Evolutionary conservation across 2,329 filamentous ascomycete genomes (phyloP).

Genomic region (Ilyonectria destructans): DNA sequence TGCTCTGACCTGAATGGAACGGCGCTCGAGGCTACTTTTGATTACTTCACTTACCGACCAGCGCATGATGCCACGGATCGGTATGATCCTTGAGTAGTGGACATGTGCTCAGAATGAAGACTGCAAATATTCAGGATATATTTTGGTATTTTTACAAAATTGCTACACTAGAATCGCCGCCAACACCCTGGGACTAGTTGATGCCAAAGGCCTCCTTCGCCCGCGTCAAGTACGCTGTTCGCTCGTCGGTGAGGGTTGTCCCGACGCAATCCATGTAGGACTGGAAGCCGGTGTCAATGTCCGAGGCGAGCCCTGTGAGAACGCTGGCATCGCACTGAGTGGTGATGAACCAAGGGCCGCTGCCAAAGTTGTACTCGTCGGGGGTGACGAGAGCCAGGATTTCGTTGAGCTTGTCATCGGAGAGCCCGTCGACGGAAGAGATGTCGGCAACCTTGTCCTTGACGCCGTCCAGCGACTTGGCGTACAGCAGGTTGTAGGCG

Average conservation of each 20-base stretch:
- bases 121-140: not conserved
- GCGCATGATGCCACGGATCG: constrained; percentile 57
- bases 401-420: constrained; percentile 54
- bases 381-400: constrained; percentile 62
- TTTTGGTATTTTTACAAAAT: not conserved
- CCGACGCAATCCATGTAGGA: constrained; percentile 67
- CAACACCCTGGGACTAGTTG: not conserved
- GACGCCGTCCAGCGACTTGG: constrained; percentile 60
- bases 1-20: constrained; percentile 71
- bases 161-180: not conserved
- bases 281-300: constrained; percentile 60
- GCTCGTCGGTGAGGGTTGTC: constrained; percentile 50
- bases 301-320: constrained; percentile 52
- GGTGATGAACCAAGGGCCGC: constrained; percentile 67
- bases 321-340: constrained; percentile 60
- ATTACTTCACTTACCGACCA: constrained; percentile 68
- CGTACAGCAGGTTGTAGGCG: constrained; percentile 64
- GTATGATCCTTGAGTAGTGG: constrained; percentile 3
- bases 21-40: constrained; percentile 64
- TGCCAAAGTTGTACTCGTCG: constrained; percentile 70
- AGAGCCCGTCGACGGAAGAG: constrained; percentile 47
- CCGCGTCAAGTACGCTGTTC: constrained; percentile 59
- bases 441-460: constrained; percentile 52
- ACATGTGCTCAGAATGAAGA: not conserved
- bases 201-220: constrained; percentile 67